These are phyloP conservation scores for Pseudogymnoascus destructans DNA, from an alignment of 2,329 filamentous ascomycete genomes.

Conservation along the genomic window DNA sequence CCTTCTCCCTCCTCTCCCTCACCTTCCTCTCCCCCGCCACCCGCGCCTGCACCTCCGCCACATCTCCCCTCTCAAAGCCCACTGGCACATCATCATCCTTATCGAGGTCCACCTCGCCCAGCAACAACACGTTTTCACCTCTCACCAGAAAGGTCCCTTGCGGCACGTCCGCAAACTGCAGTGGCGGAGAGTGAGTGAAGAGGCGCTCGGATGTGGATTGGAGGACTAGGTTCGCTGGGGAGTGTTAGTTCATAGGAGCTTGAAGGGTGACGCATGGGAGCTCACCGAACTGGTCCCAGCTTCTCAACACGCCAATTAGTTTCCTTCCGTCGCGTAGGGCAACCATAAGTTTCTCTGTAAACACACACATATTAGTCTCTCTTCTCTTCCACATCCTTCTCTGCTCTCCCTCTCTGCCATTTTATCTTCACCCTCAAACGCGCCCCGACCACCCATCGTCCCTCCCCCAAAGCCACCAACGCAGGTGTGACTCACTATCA, in stretches of 20 bases:
- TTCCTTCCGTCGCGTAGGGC: slow-evolving; percentile 88
- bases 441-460: neutral
- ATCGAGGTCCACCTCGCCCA: slow-evolving; percentile 95
- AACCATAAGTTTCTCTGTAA: slow-evolving; percentile 82
- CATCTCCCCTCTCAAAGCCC: slow-evolving; percentile 51
- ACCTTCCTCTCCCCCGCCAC: slow-evolving; percentile 57
- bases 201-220: slow-evolving; percentile 86
- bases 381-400: slow-evolving; percentile 7
- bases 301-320: slow-evolving; percentile 79
- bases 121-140: slow-evolving; percentile 90
- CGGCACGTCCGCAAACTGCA: slow-evolving; percentile 69
- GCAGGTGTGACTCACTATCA: slow-evolving; percentile 58
- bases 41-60: slow-evolving; percentile 56
- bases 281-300: slow-evolving; percentile 96
- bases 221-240: slow-evolving; percentile 77
- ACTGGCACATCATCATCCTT: slow-evolving; percentile 77
- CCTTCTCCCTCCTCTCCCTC: slow-evolving; percentile 63
- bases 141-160: slow-evolving; percentile 84
- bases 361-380: slow-evolving; percentile 18
- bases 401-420: slow-evolving; percentile 13
- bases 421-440: neutral
- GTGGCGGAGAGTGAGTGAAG: slow-evolving; percentile 40
- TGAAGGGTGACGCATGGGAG: slow-evolving; percentile 4
- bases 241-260: slow-evolving; percentile 13
- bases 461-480: neutral